A percentile compares a stretch with the other conserved stretches of the same genome.
Conservation (phyloP, 495 filamentous ascomycete genomes). For the Neurospora sp. region DNA sequence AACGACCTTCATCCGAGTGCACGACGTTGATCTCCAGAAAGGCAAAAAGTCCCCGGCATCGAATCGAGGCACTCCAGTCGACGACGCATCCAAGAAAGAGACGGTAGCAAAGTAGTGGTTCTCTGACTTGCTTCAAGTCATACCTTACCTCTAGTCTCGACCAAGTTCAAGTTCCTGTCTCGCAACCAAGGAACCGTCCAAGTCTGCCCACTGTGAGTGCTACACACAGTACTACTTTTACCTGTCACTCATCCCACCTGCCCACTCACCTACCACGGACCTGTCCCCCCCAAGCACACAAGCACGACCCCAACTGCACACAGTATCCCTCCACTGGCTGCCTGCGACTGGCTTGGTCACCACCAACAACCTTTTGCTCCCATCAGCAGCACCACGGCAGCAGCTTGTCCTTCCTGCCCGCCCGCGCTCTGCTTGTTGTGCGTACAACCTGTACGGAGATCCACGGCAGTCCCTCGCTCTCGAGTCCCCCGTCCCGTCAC, state of each 20-base stretch:
- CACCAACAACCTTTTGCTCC: background rate
- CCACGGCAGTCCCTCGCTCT: background rate
- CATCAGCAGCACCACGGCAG: background rate
- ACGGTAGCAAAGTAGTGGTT: background rate
- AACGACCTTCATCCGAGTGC: background rate
- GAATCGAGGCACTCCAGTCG: background rate
- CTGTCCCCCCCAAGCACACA: background rate
- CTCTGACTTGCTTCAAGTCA: background rate
- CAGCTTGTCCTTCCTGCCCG: background rate
- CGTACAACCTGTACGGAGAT: background rate
- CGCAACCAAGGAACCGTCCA: background rate
- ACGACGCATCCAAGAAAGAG: background rate
- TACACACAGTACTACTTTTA: background rate
- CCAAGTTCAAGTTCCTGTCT: background rate
- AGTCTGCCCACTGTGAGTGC: background rate
- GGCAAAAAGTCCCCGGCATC: background rate
- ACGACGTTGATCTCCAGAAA: background rate
- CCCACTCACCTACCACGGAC: background rate
- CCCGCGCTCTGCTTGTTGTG: background rate
- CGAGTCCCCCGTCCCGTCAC: background rate
- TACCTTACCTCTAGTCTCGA: background rate
- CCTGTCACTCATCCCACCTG: background rate
- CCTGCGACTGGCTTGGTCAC: background rate
- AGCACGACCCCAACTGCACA: background rate
- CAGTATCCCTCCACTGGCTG: background rate